Base-by-base conservation (phyloP, 2,329 filamentous ascomycete species). In the Nemania sp. region DNA sequence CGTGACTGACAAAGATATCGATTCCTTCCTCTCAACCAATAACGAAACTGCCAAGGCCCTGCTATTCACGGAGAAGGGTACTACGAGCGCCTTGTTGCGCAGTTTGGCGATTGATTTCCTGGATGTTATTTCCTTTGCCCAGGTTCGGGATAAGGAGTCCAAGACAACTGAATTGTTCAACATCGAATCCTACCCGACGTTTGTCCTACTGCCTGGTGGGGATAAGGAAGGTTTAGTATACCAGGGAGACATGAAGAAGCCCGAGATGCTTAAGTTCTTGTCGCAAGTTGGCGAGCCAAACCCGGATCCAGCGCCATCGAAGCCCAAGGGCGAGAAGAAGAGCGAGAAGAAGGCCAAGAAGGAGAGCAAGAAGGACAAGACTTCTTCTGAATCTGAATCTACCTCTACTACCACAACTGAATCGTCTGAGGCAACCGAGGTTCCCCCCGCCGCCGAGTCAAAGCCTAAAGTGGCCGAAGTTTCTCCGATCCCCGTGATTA, bases 61-160 rank as follows among this genome's bases (percentile, higher is more conserved):
- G 38, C 84, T 99, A 2, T 98, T 99, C 81, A 97, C 93, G 2
- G 93, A 97, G 64, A 99, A 98, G 84, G 93, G 94, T 24, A 91
- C 92, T 5, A 95, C 93, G 0, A 95, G 93, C 77, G 89, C 94
- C 11, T 84, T 97, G 26, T 82, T 98, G 71, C 92, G 92, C 79
- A 90, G 93, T 68, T 80, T 98, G 62, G 94, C 96, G 6, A 93
- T 98, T 74, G 96, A 98, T 78, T 99, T 95, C 80, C 85, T 96
- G 27, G 94, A 90, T 41, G 88, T 89, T 64, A 89, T 98, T 70
- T 86, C 87, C 3, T 85, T 99, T 41, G 95, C 89, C 8, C 95
- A 98, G 80, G 87, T 97, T 63, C 89, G 94, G 65, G 86, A 91
- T 82, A 97, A 94, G 80, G 93, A 98, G 80, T 86, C 86, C 61